Percentiles rank a stretch among this genome's conserved stretches.
Evolutionary conservation across 148 eudicot genomes (phyloP).

Genomic region (Camellia lanceoleosa): DNA sequence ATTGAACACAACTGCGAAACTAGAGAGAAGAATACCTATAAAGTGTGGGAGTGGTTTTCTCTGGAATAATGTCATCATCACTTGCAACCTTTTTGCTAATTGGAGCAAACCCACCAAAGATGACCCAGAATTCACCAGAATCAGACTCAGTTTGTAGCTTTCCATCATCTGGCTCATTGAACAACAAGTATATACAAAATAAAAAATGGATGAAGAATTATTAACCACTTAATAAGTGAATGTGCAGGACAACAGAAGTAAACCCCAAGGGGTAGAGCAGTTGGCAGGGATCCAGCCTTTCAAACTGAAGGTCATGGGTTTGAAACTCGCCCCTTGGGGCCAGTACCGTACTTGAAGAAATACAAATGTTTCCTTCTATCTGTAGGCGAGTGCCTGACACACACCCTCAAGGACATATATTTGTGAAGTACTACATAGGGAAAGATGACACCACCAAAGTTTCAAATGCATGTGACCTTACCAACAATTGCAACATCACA

Average conservation of each 20-base stretch:
- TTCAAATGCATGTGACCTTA: conserved; percentile 31
- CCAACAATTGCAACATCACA: conserved; percentile 98
- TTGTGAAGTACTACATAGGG: background rate
- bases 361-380: background rate
- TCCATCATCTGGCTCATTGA: conserved; percentile 68
- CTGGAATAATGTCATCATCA: conserved; percentile 86
- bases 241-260: background rate
- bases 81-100: conserved; percentile 75
- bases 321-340: background rate
- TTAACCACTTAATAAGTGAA: background rate
- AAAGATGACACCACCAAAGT: background rate
- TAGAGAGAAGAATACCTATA: conserved; percentile 46
- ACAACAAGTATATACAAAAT: conserved; percentile 5
- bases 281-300: conserved; percentile 3
- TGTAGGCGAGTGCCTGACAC: too few species aligned
- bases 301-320: conserved; percentile 1
- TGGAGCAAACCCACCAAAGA: conserved; percentile 99
- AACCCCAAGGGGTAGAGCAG: background rate
- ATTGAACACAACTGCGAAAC: background rate
- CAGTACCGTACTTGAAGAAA: background rate
- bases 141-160: conserved; percentile 92
- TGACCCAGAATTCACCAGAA: conserved; percentile 98
- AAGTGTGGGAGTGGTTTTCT: conserved; percentile 69
- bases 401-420: too few species aligned
- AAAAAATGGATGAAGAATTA: background rate